phyloP scores from a whole-genome alignment of 148 eudicot species.

The Cornus florida region DNA sequence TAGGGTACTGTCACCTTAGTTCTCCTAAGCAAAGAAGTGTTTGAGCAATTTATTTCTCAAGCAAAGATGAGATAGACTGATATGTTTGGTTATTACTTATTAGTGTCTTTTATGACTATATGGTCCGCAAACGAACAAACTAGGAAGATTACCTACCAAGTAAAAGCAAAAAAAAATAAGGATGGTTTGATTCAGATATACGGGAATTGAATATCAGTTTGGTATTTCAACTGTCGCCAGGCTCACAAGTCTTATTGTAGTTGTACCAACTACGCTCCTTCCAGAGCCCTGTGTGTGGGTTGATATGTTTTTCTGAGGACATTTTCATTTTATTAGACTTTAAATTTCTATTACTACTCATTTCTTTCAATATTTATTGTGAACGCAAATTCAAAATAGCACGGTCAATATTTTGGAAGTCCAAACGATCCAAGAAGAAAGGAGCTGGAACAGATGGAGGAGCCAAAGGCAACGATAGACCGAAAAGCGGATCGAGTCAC shows the following conservation, averaged over 20 bases:
- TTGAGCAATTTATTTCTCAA: too few species aligned
- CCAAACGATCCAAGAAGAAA: constrained; percentile 50
- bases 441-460: constrained; percentile 36
- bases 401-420: too few species aligned
- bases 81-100: background rate
- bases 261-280: background rate
- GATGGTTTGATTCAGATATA: background rate
- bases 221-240: background rate
- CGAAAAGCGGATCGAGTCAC: constrained; percentile 26
- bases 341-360: too few species aligned
- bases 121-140: background rate
- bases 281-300: too few species aligned
- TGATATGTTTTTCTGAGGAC: too few species aligned
- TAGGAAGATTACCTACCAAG: background rate
- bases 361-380: too few species aligned
- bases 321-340: too few species aligned
- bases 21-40: background rate
- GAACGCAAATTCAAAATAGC: too few species aligned
- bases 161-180: background rate
- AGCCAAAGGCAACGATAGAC: constrained; percentile 39
- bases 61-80: background rate
- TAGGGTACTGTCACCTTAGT: background rate
- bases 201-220: background rate
- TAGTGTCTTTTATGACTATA: background rate
- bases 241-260: background rate